Base-by-base conservation (phyloP, 208 protist species). In the Leishmania major region DNA sequence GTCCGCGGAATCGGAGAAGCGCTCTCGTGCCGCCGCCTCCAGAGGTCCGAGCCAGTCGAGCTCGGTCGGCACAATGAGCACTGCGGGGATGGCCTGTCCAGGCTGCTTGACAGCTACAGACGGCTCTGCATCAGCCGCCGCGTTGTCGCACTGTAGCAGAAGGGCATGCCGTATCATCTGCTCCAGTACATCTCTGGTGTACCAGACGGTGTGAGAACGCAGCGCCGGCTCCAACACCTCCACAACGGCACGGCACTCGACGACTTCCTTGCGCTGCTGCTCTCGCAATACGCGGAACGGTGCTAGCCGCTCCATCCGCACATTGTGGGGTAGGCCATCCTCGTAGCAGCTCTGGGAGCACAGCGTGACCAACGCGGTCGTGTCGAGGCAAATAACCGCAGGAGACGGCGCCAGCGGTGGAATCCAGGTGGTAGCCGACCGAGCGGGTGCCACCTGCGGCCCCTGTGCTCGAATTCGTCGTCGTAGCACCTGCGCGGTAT, bases 351-450 rank as follows among this genome's bases (percentile, higher is more conserved):
- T 87, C 45, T 93, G 87, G 28, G 91, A 92, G 82, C 90, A 94
- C n/a, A 96, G 57, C 11, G 89, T 88, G 25, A 96, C 90, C n/a
- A 96, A 78, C 11, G 91, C 89, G 1, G 93, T 96, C 22, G 90
- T 93, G 78, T 96, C 93, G 40, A 96, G 83, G 84, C 90, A 93
- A 17, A 96, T 67, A 76, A 93, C 87, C 31, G 35, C 37, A 3
- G 85, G 76, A 10, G 31, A 25, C 31, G 78, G 75, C 22, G 43
- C 40, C 13, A 84, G 49, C 2, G 80, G 73, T 19, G 85, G 82
- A 31, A 91, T 77, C 75, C 82, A 85, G 10, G 69, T 51, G 47
- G 28, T 72, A 77, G 77, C 15, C 37, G 47, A 2, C 60, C 45
- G 22, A 71, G 74, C 10, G 53, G 80, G 0, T 6, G 59, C 51